Evolutionary conservation across 345 rosid genomes (phyloP), one percentile per base, ranked within the genome.

Genomic region (Linum usitatissimum): DNA sequence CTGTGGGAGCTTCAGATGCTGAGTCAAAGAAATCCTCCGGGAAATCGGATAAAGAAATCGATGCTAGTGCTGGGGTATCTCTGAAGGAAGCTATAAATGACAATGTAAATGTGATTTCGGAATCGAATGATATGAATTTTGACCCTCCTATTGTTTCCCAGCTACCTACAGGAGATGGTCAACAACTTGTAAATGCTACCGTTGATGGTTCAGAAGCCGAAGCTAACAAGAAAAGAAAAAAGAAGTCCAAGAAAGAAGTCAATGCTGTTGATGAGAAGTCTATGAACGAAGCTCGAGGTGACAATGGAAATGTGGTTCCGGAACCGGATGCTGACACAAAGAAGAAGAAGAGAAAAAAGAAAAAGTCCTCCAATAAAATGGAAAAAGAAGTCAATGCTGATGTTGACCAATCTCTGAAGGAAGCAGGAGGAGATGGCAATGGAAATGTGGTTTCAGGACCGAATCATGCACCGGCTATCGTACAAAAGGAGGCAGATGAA

Each of bases 281-380:
- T 61, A 64, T 34, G 38, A 69, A 53, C 66, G 66, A 55, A 64
- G 20, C 45, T 63, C 60, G 49, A 55, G 54, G 66, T 34, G 38
- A 3, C 38, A 34, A 34, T 51, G 61, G 36, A 49, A 61, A 18
- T 55, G 42, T 20, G 18, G 23, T 38, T 53, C 36, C 64, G 67
- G 70, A 68, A 34, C 60, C 64, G 20, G 31, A 34, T 34, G 66
- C 53, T 60, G 38, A 21, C 28, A 23, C 28, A 7, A 76, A 64
- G 60, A 76, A 54, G 38, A 62, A 18, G 70, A 81, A 67, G 65
- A 66, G n/a, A n/a, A n/a, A 66, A 61, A 79, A 68, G 69, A 72
- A 59, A 64, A 70, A 76, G 68, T 53, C 70, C 9, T 18, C 68
- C 61, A 30, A 72, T 40, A 19, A 53, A 67, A 38, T n/a, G 30